phyloP scores from a whole-genome alignment of 345 rosid species.

The Populus nigra region DNA sequence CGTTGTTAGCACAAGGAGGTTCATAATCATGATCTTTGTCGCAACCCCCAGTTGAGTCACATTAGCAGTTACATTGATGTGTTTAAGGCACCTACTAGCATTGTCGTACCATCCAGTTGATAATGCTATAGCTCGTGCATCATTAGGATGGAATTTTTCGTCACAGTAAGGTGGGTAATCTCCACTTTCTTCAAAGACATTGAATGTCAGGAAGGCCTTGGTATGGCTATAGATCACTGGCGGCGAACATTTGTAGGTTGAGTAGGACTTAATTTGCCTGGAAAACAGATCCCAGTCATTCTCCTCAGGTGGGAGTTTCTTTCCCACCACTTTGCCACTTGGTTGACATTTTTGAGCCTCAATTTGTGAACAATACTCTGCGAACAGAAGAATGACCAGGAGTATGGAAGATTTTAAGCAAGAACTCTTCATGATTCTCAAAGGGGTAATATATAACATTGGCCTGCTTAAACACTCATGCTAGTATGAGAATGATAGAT shows the following conservation, averaged over 20 bases:
- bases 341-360: not conserved
- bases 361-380: not conserved
- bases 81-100: not conserved
- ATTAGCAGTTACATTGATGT: not conserved
- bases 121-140: not conserved
- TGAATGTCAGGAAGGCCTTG: slow-evolving; percentile 11
- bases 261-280: slow-evolving; percentile 13
- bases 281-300: slow-evolving; percentile 7
- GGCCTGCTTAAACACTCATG: too few relatives aligned
- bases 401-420: not conserved
- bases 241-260: slow-evolving; percentile 23
- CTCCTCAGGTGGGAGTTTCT: too few relatives aligned
- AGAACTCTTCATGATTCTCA: not conserved
- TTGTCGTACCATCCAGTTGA: slow-evolving; percentile 10
- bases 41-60: slow-evolving; percentile 34
- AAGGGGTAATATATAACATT: too few relatives aligned
- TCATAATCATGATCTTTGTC: slow-evolving; percentile 24
- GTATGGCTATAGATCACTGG: slow-evolving; percentile 5
- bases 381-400: not conserved
- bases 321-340: not conserved
- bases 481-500: too few relatives aligned
- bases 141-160: not conserved
- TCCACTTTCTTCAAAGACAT: slow-evolving; percentile 1
- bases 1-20: slow-evolving; percentile 28
- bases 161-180: not conserved